phyloP scores from a whole-genome alignment of 2,329 filamentous ascomycete species.

The Periconia digitata region DNA sequence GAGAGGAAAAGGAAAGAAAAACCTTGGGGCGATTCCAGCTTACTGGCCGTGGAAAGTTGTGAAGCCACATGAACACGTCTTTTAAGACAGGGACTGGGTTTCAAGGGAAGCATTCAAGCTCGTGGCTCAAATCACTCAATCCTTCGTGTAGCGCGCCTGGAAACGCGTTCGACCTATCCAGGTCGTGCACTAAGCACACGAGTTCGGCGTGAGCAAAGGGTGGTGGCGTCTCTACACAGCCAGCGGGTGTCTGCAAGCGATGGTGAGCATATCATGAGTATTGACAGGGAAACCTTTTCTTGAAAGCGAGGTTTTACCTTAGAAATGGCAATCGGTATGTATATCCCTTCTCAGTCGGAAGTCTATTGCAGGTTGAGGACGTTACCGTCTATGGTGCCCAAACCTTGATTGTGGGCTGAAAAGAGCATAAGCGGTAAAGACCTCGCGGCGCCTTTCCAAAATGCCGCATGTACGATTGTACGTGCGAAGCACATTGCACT shows the following conservation, averaged over 20 bases:
- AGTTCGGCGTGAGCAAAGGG: background rate
- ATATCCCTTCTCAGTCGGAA: background rate
- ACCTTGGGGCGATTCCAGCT: too few relatives aligned
- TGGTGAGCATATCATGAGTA: background rate
- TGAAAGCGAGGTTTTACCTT: background rate
- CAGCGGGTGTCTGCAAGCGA: background rate
- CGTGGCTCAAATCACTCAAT: background rate
- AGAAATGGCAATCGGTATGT: background rate
- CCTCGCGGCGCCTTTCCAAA: slow-evolving; percentile 4
- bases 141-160: background rate
- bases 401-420: background rate
- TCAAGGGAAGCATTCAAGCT: background rate
- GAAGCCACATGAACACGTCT: background rate
- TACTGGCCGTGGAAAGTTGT: background rate
- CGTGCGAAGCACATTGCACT: background rate
- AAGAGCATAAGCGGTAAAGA: background rate
- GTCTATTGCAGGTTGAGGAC: background rate
- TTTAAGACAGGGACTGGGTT: background rate
- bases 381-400: background rate
- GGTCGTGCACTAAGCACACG: background rate
- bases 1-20: background rate
- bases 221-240: background rate
- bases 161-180: background rate
- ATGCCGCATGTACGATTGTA: slow-evolving; percentile 3
- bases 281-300: background rate